A percentile compares a stretch with the other conserved stretches of the same genome.
These are phyloP conservation scores for Phytopythium montanum DNA, from an alignment of 352 stramenopile genomes.

Conservation along the genomic window DNA sequence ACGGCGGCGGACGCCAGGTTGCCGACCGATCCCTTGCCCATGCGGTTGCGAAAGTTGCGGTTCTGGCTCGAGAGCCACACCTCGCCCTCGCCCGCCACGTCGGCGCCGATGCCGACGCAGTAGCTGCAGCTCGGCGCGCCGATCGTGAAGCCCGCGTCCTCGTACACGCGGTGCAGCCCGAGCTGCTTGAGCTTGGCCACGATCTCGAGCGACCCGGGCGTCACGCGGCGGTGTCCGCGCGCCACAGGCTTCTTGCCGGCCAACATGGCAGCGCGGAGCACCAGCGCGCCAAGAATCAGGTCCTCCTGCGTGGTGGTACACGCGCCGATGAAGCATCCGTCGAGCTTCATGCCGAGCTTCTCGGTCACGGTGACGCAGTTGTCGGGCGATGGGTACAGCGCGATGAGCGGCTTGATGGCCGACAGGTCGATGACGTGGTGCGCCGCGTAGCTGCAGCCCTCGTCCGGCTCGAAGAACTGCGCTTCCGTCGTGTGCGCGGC, in stretches of 20 bases:
- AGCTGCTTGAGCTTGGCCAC: conserved; percentile 59
- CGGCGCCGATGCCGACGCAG: conserved; percentile 77
- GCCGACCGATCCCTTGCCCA: conserved; percentile 78
- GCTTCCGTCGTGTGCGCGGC: conserved; percentile 64
- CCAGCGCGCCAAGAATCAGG: conserved; percentile 68
- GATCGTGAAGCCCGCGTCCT: conserved; percentile 75
- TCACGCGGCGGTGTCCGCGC: conserved; percentile 61
- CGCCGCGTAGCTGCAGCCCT: conserved; percentile 63
- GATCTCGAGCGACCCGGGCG: conserved; percentile 74
- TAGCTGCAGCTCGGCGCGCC: conserved; percentile 78
- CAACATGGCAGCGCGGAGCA: conserved; percentile 70
- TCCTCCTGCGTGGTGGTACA: conserved; percentile 83
- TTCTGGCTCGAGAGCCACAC: conserved; percentile 84
- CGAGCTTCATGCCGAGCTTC: conserved; percentile 72
- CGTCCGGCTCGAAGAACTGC: conserved; percentile 65
- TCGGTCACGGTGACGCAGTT: conserved; percentile 71
- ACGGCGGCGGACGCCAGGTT: conserved; percentile 66
- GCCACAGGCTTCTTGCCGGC: conserved; percentile 49
- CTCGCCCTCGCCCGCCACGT: conserved; percentile 66
- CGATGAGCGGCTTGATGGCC: conserved; percentile 55
- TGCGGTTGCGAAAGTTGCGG: conserved; percentile 85
- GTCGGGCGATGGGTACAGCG: conserved; percentile 74
- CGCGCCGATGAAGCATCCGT: conserved; percentile 81
- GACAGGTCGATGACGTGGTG: conserved; percentile 77
- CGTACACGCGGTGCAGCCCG: conserved; percentile 67